Conservation (phyloP, 2,329 filamentous ascomycete genomes). For the Graphiopsis chlorocephala region DNA sequence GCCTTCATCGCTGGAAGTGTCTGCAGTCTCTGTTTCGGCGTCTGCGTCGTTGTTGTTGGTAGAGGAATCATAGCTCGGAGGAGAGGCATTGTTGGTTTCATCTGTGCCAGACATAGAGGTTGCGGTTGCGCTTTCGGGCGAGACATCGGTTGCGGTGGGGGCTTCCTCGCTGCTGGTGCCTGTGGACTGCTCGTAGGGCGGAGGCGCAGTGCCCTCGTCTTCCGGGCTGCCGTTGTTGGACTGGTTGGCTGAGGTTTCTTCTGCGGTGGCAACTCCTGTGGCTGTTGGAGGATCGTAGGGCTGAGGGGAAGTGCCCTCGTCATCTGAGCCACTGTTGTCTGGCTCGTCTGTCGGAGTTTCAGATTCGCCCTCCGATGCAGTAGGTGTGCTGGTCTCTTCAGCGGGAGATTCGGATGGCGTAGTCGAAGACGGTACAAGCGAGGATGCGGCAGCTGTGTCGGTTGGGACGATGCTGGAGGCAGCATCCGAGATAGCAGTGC, state of each 20-base stretch:
- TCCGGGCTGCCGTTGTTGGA: not conserved
- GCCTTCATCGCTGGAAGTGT: not conserved
- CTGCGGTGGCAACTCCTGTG: not conserved
- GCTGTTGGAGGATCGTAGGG: not conserved
- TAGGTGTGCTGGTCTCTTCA: not conserved
- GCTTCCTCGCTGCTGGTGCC: not conserved
- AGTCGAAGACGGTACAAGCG: not conserved
- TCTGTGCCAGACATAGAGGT: not conserved
- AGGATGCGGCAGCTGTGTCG: slow-evolving; percentile 52
- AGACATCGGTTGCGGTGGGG: not conserved
- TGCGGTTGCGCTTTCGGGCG: not conserved
- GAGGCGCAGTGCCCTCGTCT: not conserved
- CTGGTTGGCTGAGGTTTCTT: not conserved
- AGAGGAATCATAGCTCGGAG: not conserved
- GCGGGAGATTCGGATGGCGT: not conserved
- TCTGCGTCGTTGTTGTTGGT: not conserved
- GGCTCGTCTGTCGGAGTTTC: not conserved
- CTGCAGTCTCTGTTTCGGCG: not conserved
- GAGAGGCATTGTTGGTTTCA: not conserved
- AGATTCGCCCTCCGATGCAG: not conserved
- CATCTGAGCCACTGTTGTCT: not conserved
- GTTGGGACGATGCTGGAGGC: slow-evolving; percentile 37
- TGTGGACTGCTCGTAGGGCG: not conserved
- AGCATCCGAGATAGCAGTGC: not conserved
- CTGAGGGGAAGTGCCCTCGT: not conserved